Conservation (phyloP, 2,329 filamentous ascomycete species). For the Talaromyces piceae region DNA sequence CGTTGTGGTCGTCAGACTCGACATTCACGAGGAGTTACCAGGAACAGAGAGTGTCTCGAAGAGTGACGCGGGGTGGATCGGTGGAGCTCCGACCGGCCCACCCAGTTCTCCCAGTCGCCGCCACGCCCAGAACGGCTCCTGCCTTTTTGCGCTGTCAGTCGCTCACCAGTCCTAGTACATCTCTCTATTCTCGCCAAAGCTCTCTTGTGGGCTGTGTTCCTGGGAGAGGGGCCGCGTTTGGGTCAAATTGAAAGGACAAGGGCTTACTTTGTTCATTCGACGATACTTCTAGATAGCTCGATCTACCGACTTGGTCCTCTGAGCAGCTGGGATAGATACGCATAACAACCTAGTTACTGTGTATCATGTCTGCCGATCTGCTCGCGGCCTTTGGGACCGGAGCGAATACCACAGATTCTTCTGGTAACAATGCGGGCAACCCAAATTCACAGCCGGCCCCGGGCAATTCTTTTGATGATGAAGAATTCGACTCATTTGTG, state of each 20-base stretch:
- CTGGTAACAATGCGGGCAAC: constrained; percentile 1
- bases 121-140: background rate
- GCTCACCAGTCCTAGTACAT: no score
- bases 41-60: constrained; percentile 7
- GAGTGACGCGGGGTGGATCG: constrained; percentile 7
- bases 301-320: background rate
- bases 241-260: no score
- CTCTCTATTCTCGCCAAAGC: no score
- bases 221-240: no score
- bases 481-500: constrained; percentile 11
- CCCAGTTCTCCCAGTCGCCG: constrained; percentile 8
- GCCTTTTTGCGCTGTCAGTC: constrained; percentile 1
- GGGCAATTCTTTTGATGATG: constrained; percentile 2
- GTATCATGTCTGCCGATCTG: constrained; percentile 48
- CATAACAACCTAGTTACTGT: no score
- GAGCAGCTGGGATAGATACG: background rate
- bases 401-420: constrained; percentile 10
- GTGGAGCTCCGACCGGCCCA: background rate
- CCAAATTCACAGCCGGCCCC: background rate
- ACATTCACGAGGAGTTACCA: background rate
- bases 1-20: no score
- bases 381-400: constrained; percentile 43
- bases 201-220: no score
- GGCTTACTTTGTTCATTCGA: background rate
- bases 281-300: background rate